phyloP scores from a whole-genome alignment of 1,284 basidiomycete genomes.

The Ustilago vetiveriae region DNA sequence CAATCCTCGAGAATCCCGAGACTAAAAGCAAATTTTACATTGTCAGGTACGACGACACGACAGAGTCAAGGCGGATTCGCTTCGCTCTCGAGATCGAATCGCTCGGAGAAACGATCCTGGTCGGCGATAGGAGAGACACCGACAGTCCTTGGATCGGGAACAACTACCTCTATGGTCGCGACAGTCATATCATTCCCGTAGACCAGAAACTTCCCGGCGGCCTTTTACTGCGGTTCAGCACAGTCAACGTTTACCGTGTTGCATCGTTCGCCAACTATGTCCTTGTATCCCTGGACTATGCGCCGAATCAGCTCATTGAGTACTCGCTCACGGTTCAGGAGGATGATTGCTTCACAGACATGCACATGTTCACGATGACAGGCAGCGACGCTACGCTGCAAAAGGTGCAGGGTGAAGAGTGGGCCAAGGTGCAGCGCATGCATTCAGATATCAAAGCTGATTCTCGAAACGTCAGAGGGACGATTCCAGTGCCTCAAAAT shows the following conservation, averaged over 20 bases:
- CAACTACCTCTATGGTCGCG: slow-evolving; percentile 37
- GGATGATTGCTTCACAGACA: slow-evolving; percentile 1
- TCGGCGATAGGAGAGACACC: slow-evolving; percentile 2
- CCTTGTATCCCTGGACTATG: slow-evolving; percentile 22
- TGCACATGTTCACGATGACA: slow-evolving; percentile 8
- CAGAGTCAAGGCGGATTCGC: slow-evolving; percentile 27
- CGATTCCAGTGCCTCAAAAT: neutral
- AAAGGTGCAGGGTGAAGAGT: neutral
- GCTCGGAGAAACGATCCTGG: slow-evolving; percentile 19
- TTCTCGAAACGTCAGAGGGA: neutral
- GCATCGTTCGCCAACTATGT: slow-evolving; percentile 18
- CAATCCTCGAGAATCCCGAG: slow-evolving; percentile 35
- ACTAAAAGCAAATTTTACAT: slow-evolving; percentile 73
- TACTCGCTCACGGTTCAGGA: slow-evolving; percentile 11
- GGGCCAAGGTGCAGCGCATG: slow-evolving; percentile 6
- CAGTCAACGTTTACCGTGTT: slow-evolving; percentile 70
- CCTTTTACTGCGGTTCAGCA: slow-evolving; percentile 71
- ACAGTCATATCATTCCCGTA: slow-evolving; percentile 36
- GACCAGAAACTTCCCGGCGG: slow-evolving; percentile 33
- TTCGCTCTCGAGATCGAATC: slow-evolving; percentile 39
- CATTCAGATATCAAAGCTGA: slow-evolving; percentile 10
- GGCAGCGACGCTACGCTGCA: neutral
- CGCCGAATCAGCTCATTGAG: slow-evolving; percentile 19
- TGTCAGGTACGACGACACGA: slow-evolving; percentile 71
- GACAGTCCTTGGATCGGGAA: neutral